A percentile compares a stretch with the other conserved stretches of the same genome.
These are phyloP conservation scores for Rhodomyrtus psidioides DNA, from an alignment of 441 rosid species.

Conservation along the genomic window DNA sequence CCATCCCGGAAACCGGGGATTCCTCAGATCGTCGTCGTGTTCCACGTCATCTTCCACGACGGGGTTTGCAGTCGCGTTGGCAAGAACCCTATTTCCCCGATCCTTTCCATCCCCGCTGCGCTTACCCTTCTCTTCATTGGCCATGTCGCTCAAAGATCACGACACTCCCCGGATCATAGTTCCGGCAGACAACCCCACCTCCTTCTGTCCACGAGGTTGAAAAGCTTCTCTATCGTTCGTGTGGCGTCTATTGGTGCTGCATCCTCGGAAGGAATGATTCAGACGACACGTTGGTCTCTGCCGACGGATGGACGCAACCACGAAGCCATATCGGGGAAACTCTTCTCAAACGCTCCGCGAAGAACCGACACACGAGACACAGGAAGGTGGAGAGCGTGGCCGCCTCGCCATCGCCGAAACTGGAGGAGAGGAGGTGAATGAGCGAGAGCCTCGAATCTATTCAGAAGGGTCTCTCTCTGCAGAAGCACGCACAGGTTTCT, in stretches of 20 bases:
- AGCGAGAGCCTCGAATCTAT: background rate
- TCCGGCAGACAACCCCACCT: background rate
- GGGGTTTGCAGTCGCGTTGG: background rate
- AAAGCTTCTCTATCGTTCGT: background rate
- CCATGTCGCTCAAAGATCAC: background rate
- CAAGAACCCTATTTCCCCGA: background rate
- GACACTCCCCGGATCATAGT: background rate
- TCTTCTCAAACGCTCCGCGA: background rate
- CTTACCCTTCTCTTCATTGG: background rate
- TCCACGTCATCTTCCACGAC: background rate
- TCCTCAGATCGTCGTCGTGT: background rate
- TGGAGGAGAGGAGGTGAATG: background rate
- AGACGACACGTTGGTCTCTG: background rate
- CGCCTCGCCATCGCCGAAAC: background rate
- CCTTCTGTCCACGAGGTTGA: background rate
- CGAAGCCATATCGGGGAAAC: background rate
- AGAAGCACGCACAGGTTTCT: background rate
- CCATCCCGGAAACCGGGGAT: conserved; percentile 24
- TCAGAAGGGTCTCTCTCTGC: background rate
- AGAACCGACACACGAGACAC: background rate
- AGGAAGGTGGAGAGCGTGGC: background rate
- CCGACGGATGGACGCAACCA: background rate
- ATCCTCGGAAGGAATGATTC: background rate
- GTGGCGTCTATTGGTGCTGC: background rate
- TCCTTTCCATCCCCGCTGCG: background rate